Evolutionary conservation across 371 early-diverging fungal genomes (phyloP), one percentile per base, ranked within the genome.

Genomic region (Apophysomyces elegans): DNA sequence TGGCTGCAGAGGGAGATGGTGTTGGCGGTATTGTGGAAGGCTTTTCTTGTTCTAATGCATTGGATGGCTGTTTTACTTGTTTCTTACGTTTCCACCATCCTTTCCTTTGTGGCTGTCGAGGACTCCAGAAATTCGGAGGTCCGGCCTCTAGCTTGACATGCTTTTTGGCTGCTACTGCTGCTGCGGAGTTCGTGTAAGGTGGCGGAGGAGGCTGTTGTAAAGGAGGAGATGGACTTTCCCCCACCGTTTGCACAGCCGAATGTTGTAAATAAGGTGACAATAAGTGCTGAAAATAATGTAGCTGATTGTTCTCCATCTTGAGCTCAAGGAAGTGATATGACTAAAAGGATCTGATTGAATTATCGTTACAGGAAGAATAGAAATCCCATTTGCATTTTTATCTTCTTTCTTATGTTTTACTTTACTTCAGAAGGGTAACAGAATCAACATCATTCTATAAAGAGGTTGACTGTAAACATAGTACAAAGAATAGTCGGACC

Each of bases 221-320:
- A 43, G 43, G 43, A 43, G 43, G 46, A 13, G 46, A 21, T 50
- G 54, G 54, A 11, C 54, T 50, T 0, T 21, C 54, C 4, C 54
- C 54, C 54, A 21, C 9, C 5, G 7, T 21, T 50, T 50, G 54
- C 7, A 50, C 21, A 9, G 54, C 54, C 9, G 54, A 21, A 50
- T 50, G n/a, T 50, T 50, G 54, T 21, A 50, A 21, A 50, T 50
- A 50, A 50, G 54, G 54, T 50, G 54, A 50, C 54, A 50, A 11
- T 21, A 50, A 50, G 16, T 50, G 54, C 16, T 26, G 54, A 50
- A 21, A 50, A 21, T 50, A 50, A 1, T 50, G 21, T 50, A 50
- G 21, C 54, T 50, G 54, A 11, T 50, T 50, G 54, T 21, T 50
- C 54, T 50, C 54, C 54, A 50, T 50, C 32, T 26, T 26, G 32